Evolutionary conservation across 2,329 filamentous ascomycete species (phyloP).

Genomic region (Graphium sp.): DNA sequence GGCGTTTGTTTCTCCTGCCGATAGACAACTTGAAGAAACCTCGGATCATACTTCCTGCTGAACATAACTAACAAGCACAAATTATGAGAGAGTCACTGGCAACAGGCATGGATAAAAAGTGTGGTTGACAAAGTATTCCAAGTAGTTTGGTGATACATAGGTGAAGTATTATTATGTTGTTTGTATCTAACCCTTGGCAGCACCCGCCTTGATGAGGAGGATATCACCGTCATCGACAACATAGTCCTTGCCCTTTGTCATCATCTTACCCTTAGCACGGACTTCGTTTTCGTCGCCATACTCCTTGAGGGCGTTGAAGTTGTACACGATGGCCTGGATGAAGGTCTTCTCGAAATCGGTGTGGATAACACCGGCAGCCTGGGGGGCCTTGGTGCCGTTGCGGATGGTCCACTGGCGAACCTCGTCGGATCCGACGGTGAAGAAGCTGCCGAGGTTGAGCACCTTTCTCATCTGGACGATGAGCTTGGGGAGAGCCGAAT

Average conservation of each 20-base stretch:
- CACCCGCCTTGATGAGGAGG: constrained; percentile 79
- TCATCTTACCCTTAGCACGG: constrained; percentile 86
- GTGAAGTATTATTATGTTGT: neutral
- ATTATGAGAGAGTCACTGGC: too few relatives aligned
- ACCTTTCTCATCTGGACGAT: constrained; percentile 85
- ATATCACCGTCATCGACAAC: constrained; percentile 70
- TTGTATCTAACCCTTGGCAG: constrained; percentile 47
- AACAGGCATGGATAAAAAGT: too few relatives aligned
- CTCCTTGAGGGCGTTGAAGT: constrained; percentile 68
- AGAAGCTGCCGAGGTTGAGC: constrained; percentile 85
- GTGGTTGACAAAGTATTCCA: constrained; percentile 4
- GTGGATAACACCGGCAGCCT: constrained; percentile 95
- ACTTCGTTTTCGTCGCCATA: constrained; percentile 75
- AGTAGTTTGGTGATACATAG: constrained; percentile 4
- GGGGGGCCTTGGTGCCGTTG: constrained; percentile 90
- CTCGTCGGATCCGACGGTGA: constrained; percentile 90
- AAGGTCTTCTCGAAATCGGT: constrained; percentile 99
- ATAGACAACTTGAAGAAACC: too few relatives aligned
- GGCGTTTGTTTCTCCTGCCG: too few relatives aligned
- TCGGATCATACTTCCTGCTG: too few relatives aligned
- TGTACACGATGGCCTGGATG: constrained; percentile 91
- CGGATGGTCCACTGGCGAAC: constrained; percentile 97
- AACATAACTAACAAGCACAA: too few relatives aligned
- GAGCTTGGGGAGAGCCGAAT: constrained; percentile 83
- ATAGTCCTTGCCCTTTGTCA: constrained; percentile 99